Conservation (phyloP, 306 rosid genomes). For the Rubus idaeus region DNA sequence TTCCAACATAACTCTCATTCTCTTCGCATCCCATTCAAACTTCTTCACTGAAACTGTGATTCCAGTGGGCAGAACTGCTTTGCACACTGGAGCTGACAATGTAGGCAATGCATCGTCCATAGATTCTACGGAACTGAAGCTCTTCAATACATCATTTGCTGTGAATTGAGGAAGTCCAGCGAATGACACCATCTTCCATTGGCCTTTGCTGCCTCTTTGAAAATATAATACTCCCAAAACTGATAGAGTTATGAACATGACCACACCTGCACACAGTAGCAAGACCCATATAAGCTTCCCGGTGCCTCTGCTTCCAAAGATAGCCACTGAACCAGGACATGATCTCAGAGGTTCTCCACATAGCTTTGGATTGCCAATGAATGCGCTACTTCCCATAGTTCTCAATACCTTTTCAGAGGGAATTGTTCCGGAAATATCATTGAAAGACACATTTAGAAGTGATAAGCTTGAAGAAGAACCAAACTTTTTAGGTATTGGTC, state of each 20-base stretch:
- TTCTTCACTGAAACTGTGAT: conserved; percentile 77
- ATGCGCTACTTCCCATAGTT: conserved; percentile 62
- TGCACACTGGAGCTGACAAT: conserved; percentile 46
- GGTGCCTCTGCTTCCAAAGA: conserved; percentile 51
- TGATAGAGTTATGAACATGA: conserved; percentile 45
- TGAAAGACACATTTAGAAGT: conserved; percentile 84
- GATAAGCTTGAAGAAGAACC: conserved; percentile 61
- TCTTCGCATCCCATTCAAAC: conserved; percentile 66
- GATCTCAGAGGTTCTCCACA: conserved; percentile 79
- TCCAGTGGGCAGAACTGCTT: conserved; percentile 88
- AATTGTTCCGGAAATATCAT: conserved; percentile 78
- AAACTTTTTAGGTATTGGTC: conserved; percentile 68
- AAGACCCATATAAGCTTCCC: conserved; percentile 52
- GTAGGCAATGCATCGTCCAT: conserved; percentile 40
- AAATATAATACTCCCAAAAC: conserved; percentile 45
- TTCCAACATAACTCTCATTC: conserved; percentile 41
- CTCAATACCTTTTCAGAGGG: conserved; percentile 53
- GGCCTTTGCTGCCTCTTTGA: conserved; percentile 45
- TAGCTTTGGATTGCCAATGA: conserved; percentile 74
- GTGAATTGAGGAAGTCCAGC: conserved; percentile 84
- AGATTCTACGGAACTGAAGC: conserved; percentile 52
- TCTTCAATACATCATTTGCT: conserved; percentile 69
- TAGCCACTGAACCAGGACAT: conserved; percentile 57
- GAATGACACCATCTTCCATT: conserved; percentile 87
- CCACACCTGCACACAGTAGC: conserved; percentile 56